Conservation (phyloP, 768 basidiomycete genomes). For the Xerocomus potaroensis region DNA sequence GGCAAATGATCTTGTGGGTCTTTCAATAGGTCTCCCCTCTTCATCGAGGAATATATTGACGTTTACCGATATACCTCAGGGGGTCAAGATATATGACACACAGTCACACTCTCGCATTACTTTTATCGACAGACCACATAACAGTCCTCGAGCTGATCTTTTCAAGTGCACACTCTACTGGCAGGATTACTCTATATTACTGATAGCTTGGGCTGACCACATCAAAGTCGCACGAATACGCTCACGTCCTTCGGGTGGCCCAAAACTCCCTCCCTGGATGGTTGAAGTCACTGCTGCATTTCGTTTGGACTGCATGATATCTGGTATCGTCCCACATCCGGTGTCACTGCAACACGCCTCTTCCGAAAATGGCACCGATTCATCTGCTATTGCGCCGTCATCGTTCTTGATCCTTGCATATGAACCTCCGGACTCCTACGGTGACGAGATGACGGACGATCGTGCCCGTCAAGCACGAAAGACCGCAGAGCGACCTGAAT, state of each 20-base stretch:
- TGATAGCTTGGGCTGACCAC: conserved; percentile 91
- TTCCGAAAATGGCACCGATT: conserved; percentile 13
- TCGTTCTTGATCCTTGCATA: conserved; percentile 89
- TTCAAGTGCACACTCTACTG: conserved; percentile 91
- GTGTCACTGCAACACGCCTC: conserved; percentile 29
- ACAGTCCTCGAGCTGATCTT: conserved; percentile 88
- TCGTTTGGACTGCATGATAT: conserved; percentile 92
- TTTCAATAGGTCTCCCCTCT: background rate
- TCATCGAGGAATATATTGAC: background rate
- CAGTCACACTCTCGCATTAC: conserved; percentile 72
- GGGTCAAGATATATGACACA: conserved; percentile 92
- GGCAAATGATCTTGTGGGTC: conserved; percentile 85
- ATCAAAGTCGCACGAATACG: conserved; percentile 88
- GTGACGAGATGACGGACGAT: conserved; percentile 67
- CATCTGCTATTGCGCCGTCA: conserved; percentile 40
- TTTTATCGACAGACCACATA: conserved; percentile 76
- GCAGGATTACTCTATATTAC: conserved; percentile 87
- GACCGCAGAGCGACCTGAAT: conserved; percentile 86
- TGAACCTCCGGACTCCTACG: conserved; percentile 66
- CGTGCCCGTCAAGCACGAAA: conserved; percentile 74
- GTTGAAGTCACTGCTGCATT: conserved; percentile 92
- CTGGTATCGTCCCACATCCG: conserved; percentile 82
- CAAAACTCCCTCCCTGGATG: conserved; percentile 53
- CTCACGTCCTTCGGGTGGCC: conserved; percentile 46
- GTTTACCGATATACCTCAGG: conserved; percentile 42